These are phyloP conservation scores for Ustanciosporium gigantosporum DNA, from an alignment of 1,284 basidiomycete species.

Conservation along the genomic window DNA sequence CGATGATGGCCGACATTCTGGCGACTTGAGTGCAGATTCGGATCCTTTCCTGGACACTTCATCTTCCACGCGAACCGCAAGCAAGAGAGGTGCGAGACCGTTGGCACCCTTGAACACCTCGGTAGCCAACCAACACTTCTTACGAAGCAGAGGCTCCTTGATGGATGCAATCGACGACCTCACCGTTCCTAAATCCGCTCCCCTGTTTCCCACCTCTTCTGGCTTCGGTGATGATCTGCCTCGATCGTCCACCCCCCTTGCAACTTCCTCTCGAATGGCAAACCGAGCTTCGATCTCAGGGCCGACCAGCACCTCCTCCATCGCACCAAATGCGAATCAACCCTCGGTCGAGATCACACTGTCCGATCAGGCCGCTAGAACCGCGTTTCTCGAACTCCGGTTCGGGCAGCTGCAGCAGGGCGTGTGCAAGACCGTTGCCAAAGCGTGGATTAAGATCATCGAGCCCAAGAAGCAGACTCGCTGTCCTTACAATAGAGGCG, in stretches of 20 bases:
- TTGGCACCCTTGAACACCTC: constrained; percentile 37
- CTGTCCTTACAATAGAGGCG: constrained; percentile 66
- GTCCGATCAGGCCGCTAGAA: constrained; percentile 32
- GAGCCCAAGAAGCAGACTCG: constrained; percentile 67
- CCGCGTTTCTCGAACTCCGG: constrained; percentile 56
- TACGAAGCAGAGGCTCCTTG: constrained; percentile 5
- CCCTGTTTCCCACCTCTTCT: constrained; percentile 15
- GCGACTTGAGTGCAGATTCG: constrained; percentile 2
- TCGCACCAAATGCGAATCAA: background rate
- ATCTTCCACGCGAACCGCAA: background rate
- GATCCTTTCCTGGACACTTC: constrained; percentile 4
- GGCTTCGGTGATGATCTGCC: constrained; percentile 3
- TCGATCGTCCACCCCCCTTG: constrained; percentile 7
- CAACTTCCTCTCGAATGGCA: constrained; percentile 2
- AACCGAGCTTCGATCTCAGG: constrained; percentile 6
- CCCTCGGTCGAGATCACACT: constrained; percentile 13
- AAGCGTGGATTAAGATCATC: constrained; percentile 63
- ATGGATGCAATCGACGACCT: background rate
- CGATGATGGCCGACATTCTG: background rate
- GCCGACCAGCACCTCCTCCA: background rate
- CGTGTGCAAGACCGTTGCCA: constrained; percentile 66
- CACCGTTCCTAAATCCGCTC: constrained; percentile 36
- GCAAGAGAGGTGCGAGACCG: background rate
- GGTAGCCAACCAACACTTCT: constrained; percentile 33
- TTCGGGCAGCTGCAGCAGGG: constrained; percentile 64